These are phyloP conservation scores for Solanum gracilifrons DNA, from an alignment of 257 asterid species.

Conservation along the genomic window DNA sequence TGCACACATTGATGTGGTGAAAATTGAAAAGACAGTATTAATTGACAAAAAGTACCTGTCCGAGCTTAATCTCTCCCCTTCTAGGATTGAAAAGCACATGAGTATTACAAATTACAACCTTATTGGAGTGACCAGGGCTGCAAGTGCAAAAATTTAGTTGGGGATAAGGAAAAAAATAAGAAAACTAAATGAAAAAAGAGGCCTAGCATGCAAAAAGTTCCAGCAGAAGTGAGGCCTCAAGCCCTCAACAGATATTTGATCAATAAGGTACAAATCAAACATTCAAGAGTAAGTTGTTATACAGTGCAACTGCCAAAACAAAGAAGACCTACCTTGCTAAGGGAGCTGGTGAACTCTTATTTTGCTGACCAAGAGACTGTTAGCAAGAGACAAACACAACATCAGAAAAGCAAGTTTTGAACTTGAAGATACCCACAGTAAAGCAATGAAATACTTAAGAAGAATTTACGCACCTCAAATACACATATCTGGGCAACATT, in stretches of 20 bases:
- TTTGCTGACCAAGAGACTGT: conserved; percentile 43
- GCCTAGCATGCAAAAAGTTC: neutral
- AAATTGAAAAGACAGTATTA: neutral
- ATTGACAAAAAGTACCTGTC: conserved; percentile 50
- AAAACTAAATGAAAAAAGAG: neutral
- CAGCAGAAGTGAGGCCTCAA: neutral
- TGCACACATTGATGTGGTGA: neutral
- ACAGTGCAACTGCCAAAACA: neutral
- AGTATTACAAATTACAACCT: conserved; percentile 82
- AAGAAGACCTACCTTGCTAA: conserved; percentile 31
- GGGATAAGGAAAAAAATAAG: neutral
- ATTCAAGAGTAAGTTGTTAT: neutral
- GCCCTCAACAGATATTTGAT: neutral
- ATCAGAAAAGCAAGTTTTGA: neutral
- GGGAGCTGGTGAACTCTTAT: conserved; percentile 20
- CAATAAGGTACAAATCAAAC: neutral
- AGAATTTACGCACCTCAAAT: conserved; percentile 52
- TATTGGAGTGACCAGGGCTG: conserved; percentile 41
- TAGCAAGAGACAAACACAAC: conserved; percentile 7
- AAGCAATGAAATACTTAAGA: neutral
- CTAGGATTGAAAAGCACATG: conserved; percentile 96
- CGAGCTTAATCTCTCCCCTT: conserved; percentile 94
- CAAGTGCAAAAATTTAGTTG: conserved; percentile 4
- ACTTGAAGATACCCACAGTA: neutral
- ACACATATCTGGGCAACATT: conserved; percentile 97